Percentiles rank a stretch among this genome's conserved stretches.
Conservation (phyloP, 2,329 filamentous ascomycete genomes). For the Colletotrichum nymphaeae region DNA sequence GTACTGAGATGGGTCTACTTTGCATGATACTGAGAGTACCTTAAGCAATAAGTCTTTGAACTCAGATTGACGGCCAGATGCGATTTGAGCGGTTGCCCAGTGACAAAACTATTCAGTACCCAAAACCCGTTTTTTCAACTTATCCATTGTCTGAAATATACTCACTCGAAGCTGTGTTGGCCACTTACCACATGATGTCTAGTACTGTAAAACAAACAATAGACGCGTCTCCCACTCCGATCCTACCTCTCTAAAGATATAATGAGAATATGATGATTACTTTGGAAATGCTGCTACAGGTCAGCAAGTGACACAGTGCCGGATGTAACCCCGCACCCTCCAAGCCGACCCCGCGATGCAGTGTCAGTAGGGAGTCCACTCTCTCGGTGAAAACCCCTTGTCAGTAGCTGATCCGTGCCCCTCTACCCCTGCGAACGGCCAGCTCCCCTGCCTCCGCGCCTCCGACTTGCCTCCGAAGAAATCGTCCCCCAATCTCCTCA, state of each 20-base stretch:
- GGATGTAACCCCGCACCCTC: slow-evolving; percentile 27
- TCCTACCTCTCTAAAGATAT: neutral
- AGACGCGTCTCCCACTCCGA: neutral
- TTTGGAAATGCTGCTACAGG: neutral
- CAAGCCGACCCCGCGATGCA: slow-evolving; percentile 34
- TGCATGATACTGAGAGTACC: no score
- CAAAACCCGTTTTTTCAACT: neutral
- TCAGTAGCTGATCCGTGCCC: slow-evolving; percentile 33
- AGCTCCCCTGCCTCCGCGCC: slow-evolving; percentile 33
- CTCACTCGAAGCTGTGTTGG: neutral
- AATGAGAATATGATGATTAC: neutral
- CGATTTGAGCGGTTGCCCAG: neutral
- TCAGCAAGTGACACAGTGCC: slow-evolving; percentile 26
- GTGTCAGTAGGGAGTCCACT: slow-evolving; percentile 21
- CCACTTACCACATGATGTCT: no score
- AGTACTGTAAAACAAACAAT: neutral
- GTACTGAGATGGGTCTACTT: neutral
- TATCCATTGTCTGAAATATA: no score
- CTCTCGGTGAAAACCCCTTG: slow-evolving; percentile 23
- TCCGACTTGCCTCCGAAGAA: slow-evolving; percentile 35
- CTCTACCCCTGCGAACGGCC: slow-evolving; percentile 23
- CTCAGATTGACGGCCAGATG: no score
- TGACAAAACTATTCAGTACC: neutral
- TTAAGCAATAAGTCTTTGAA: no score
- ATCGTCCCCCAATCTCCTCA: slow-evolving; percentile 34